These are phyloP conservation scores for Malassezia dermatis DNA, from an alignment of 1,284 basidiomycete species.

Conservation along the genomic window DNA sequence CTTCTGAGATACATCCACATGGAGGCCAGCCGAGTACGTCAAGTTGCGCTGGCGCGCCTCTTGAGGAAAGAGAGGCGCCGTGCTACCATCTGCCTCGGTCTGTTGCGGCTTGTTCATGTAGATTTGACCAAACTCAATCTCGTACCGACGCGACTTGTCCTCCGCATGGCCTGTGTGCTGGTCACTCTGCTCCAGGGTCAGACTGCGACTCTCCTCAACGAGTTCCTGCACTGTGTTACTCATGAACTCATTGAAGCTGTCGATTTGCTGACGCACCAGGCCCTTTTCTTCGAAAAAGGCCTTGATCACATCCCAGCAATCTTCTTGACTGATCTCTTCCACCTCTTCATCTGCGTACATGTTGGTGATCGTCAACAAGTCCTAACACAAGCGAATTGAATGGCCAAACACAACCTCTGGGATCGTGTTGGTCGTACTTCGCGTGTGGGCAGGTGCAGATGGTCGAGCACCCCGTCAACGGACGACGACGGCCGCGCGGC, in stretches of 20 bases:
- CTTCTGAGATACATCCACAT: slow-evolving; percentile 88
- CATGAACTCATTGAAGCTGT: slow-evolving; percentile 98
- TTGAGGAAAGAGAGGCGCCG: slow-evolving; percentile 89
- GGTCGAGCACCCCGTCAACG: neutral
- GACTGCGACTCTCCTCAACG: slow-evolving; percentile 84
- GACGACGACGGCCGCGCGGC: neutral
- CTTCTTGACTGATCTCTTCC: slow-evolving; percentile 44
- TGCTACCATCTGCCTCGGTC: slow-evolving; percentile 89
- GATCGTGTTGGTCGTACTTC: neutral
- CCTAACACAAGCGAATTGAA: neutral
- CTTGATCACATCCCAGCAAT: slow-evolving; percentile 57
- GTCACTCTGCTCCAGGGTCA: slow-evolving; percentile 89
- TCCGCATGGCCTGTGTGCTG: slow-evolving; percentile 64
- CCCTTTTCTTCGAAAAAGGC: slow-evolving; percentile 96
- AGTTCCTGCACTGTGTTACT: slow-evolving; percentile 99
- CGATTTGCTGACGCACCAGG: slow-evolving; percentile 91
- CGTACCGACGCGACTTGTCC: slow-evolving; percentile 67
- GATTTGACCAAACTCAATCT: slow-evolving; percentile 95
- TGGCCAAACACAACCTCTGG: neutral
- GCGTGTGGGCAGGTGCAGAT: neutral
- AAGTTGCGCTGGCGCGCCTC: slow-evolving; percentile 88
- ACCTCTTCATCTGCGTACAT: slow-evolving; percentile 28
- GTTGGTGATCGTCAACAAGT: neutral
- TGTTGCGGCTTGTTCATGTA: slow-evolving; percentile 88
- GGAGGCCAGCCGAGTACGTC: slow-evolving; percentile 90